Evolutionary conservation across 73 alveolate species (phyloP).

Genomic region (Symbiodinium pilosum): DNA sequence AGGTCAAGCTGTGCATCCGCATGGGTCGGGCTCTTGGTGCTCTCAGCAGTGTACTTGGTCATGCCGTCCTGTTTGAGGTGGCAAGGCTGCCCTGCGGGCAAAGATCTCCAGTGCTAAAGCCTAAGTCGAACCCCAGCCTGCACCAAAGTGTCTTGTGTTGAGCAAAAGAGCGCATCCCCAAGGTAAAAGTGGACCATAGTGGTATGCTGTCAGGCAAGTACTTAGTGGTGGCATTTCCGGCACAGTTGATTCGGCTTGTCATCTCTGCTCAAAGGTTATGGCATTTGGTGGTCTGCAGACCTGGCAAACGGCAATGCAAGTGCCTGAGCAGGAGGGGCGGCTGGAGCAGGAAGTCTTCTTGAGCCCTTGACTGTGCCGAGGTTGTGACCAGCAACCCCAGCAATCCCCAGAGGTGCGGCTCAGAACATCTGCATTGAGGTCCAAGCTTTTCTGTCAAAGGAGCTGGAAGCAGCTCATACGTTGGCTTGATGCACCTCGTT

Average conservation of each 20-base stretch:
- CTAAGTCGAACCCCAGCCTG: background rate
- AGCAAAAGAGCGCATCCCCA: too few relatives aligned
- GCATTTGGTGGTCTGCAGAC: slow-evolving; percentile 86
- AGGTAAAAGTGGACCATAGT: slow-evolving; percentile 39
- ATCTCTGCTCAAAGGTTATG: background rate
- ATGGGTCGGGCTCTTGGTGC: slow-evolving; percentile 26
- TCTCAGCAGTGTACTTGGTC: background rate
- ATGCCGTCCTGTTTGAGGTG: background rate
- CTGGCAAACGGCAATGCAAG: background rate
- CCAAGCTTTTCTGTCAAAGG: background rate
- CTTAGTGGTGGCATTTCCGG: background rate
- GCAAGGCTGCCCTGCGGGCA: slow-evolving; percentile 70
- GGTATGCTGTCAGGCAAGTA: slow-evolving; percentile 68
- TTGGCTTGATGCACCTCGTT: slow-evolving; percentile 65
- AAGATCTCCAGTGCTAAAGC: background rate
- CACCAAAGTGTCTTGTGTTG: too few relatives aligned
- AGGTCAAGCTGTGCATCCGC: slow-evolving; percentile 71
- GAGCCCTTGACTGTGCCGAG: background rate
- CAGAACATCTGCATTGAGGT: background rate
- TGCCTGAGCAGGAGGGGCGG: background rate
- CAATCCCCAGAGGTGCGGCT: slow-evolving; percentile 3
- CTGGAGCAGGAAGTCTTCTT: too few relatives aligned
- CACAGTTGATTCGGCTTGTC: background rate
- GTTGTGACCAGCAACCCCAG: slow-evolving; percentile 56
- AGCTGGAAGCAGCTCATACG: slow-evolving; percentile 82